These are phyloP conservation scores for Plasmodium blacklocki DNA, from an alignment of 169 alveolate species.

Conservation along the genomic window DNA sequence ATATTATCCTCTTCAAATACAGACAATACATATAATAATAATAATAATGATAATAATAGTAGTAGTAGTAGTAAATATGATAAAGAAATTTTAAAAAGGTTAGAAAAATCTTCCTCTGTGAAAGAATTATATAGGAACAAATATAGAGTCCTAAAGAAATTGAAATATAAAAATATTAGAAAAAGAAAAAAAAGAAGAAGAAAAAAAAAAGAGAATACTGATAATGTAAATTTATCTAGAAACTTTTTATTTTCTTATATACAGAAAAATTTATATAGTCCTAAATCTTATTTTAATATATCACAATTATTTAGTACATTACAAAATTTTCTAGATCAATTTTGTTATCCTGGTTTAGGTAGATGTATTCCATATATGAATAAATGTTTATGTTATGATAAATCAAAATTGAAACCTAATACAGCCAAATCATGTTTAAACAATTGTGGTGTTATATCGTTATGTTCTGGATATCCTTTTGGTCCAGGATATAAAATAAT, in stretches of 20 bases:
- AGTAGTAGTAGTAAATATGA: no score
- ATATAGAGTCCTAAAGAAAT: neutral
- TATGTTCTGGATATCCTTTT: neutral
- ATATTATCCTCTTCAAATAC: no score
- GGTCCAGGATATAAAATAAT: neutral
- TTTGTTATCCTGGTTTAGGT: constrained; percentile 44
- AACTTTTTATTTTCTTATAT: neutral
- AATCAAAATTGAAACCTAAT: neutral
- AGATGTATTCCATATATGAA: neutral
- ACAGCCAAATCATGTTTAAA: neutral
- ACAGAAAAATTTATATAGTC: neutral
- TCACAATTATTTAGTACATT: constrained; percentile 11
- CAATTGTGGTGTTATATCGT: constrained; percentile 34
- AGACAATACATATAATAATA: no score
- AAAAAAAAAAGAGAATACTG: neutral
- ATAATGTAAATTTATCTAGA: neutral
- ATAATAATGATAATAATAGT: no score
- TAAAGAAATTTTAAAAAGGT: no score
- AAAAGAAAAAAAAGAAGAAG: neutral
- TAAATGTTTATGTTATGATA: constrained; percentile 1
- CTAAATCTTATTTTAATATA: no score
- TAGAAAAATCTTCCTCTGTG: no score
- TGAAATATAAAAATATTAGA: neutral
- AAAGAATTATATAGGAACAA: neutral
- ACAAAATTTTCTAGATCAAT: constrained; percentile 21